Evolutionary conservation across 352 stramenopile species (phyloP), one percentile per base, ranked within the genome.

Genomic region (Phytophthora citricola): DNA sequence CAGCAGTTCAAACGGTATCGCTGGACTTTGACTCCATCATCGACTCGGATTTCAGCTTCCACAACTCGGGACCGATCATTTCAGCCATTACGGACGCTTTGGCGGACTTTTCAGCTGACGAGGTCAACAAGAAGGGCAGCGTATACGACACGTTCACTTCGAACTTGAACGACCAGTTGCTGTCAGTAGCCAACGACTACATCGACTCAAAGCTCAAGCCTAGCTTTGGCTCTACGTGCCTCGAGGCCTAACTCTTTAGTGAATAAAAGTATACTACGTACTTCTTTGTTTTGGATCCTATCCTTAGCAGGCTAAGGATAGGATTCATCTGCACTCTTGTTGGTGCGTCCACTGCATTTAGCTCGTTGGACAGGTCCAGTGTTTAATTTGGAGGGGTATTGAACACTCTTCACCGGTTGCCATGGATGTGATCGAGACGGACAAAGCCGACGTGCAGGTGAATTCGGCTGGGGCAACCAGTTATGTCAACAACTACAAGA

Each of bases 401-500:
- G 5, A 32, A 32, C 29, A 32, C 31, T 14, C 31, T 36, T 36
- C 31, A 34, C 8, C 8, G 8, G 27, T 14, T 32, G 53, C 14
- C 27, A 77, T 77, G 48, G 76, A 68, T 29, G 85, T 92, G 65
- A 90, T 90, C 26, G 83, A 91, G 72, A 92, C 85, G 20, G 76
- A 84, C 20, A 71, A 69, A 20, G 83, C 77, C 2, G 74, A 85
- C 9, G 84, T 92, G 8, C 69, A 91, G 47, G 69, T 87, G 58
- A 74, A 89, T 54, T 77, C 89, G 17, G 72, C 82, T 26, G 86
- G 86, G 5, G 65, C 63, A 10, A 76, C 83, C 14, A 90, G 79
- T 40, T 79, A 87, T 55, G 83, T 94, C 38, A 94, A 94, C 65
- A 75, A 76, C 50, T 94, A 94, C 73, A 77, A 76, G 5, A 74